phyloP scores from a whole-genome alignment of 2,329 filamentous ascomycete species.

The Aspergillus quadricinctus region DNA sequence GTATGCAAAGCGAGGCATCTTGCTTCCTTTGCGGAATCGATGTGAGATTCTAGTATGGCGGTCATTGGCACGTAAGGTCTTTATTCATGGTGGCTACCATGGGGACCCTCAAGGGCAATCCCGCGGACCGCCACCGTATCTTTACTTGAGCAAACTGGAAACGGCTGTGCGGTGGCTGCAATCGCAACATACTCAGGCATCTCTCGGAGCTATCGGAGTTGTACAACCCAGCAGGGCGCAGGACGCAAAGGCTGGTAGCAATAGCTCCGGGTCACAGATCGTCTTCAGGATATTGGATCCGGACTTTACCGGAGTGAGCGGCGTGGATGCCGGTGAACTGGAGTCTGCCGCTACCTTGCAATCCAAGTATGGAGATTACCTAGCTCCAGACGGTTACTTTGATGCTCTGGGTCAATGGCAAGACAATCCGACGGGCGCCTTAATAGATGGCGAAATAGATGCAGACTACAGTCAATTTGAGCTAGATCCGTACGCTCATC shows the following conservation, averaged over 20 bases:
- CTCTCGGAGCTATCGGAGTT: constrained; percentile 2
- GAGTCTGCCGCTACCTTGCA: constrained; percentile 12
- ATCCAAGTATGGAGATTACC: constrained; percentile 33
- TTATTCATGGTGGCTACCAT: constrained; percentile 71
- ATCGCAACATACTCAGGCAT: constrained; percentile 18
- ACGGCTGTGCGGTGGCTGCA: constrained; percentile 63
- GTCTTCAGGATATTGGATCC: constrained; percentile 27
- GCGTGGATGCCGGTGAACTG: constrained; percentile 4
- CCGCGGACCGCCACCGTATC: constrained; percentile 61
- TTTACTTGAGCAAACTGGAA: constrained; percentile 68
- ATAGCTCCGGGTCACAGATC: constrained; percentile 24
- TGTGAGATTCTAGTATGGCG: constrained; percentile 82
- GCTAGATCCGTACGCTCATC: constrained; percentile 56
- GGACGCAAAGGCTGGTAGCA: constrained; percentile 9
- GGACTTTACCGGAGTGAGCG: constrained; percentile 27
- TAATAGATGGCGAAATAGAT: constrained; percentile 26
- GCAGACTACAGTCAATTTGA: constrained; percentile 39
- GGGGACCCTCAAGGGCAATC: constrained; percentile 44
- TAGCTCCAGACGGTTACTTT: constrained; percentile 32
- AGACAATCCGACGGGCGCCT: constrained; percentile 18
- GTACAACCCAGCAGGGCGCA: not conserved
- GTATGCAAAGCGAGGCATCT: constrained; percentile 70
- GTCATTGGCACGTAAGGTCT: constrained; percentile 71
- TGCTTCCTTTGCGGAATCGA: constrained; percentile 70
- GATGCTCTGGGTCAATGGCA: constrained; percentile 27